phyloP scores from a whole-genome alignment of 495 filamentous ascomycete species.

The Penicillium waksmanii region DNA sequence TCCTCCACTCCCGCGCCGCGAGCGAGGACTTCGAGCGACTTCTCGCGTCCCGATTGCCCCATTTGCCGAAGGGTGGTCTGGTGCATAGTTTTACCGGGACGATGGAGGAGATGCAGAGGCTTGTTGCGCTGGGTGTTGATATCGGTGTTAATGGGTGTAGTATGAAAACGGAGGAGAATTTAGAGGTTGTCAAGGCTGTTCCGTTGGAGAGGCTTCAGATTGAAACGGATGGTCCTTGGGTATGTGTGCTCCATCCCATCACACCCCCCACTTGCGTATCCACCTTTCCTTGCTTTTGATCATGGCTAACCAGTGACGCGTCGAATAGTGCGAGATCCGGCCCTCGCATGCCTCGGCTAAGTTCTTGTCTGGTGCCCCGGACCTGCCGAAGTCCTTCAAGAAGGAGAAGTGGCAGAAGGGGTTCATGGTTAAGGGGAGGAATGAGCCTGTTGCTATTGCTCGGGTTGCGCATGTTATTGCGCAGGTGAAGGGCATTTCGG shows the following conservation, averaged over 20 bases:
- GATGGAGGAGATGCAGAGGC: slow-evolving; percentile 73
- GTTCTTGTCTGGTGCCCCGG: slow-evolving; percentile 47
- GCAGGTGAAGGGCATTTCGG: slow-evolving; percentile 72
- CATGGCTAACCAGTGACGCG: background rate
- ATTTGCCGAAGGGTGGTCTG: slow-evolving; percentile 71
- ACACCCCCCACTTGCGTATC: background rate
- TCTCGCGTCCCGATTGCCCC: slow-evolving; percentile 52
- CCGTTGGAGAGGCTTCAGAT: slow-evolving; percentile 77
- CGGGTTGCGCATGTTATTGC: slow-evolving; percentile 88
- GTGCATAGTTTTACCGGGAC: slow-evolving; percentile 94
- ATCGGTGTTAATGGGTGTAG: slow-evolving; percentile 91
- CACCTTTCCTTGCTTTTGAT: slow-evolving; percentile 10
- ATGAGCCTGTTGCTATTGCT: slow-evolving; percentile 83
- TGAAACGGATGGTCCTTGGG: slow-evolving; percentile 94
- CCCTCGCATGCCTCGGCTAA: slow-evolving; percentile 57
- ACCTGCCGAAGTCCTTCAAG: slow-evolving; percentile 68
- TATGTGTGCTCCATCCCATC: slow-evolving; percentile 25
- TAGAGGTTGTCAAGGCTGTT: slow-evolving; percentile 76
- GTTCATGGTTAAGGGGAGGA: slow-evolving; percentile 84
- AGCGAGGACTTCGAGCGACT: slow-evolving; percentile 78
- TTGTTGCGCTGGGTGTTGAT: slow-evolving; percentile 77
- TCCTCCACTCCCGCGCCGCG: slow-evolving; percentile 87
- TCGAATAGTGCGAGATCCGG: slow-evolving; percentile 55
- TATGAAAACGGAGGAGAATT: slow-evolving; percentile 88
- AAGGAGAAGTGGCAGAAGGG: slow-evolving; percentile 92